Evolutionary conservation across 1,139 yeast genomes (phyloP), one percentile per base, ranked within the genome.

Genomic region (Suhomyces bolitotheri): DNA sequence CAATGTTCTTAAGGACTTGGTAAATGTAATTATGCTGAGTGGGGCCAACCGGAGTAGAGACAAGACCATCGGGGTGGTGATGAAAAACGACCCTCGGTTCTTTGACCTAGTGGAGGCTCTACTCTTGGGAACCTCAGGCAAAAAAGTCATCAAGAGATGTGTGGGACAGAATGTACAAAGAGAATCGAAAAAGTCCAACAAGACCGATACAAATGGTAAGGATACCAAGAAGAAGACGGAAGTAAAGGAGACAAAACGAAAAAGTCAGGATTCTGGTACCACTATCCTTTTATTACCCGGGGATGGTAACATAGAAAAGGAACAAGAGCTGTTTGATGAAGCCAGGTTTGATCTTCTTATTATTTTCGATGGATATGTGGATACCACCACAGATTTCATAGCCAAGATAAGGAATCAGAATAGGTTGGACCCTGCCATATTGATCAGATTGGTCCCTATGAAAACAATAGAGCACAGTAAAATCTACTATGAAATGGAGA

Each of bases 391-490:
- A 29, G 58, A 47, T 2, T 62, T 62, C 40, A 52, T 68, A 46
- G 56, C 27, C 47, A 47, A 33, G n/a, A 33, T 69, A 10, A 49
- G 70, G 30, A 33, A 40, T 10, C 75, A 69, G 43, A 62, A 67
- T 40, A 47, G 67, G 24, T 38, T 51, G 5, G 50, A 49, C 7
- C 55, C 53, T 4, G 71, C 82, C 0, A 85, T 94, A 2, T 64
- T 85, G 4, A 58, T 92, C 16, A 66, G 92, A 24, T 63, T 90
- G 17, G 76, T 87, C 2, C 85, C 96, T 2, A 76, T 82, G 44
- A 80, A 86, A 52, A 82, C 95, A 2, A 80, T 88, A 21, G 97
- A 90, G 49, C 97, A 90, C 51, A 78, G 82, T 43, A 77, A 58
- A 46, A 49, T 60, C 24, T 62, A 50, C 39, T 65, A 69, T 38